Percentiles rank a stretch among this genome's conserved stretches.
phyloP scores from a whole-genome alignment of 257 asterid species.

The Scutellaria barbata region DNA sequence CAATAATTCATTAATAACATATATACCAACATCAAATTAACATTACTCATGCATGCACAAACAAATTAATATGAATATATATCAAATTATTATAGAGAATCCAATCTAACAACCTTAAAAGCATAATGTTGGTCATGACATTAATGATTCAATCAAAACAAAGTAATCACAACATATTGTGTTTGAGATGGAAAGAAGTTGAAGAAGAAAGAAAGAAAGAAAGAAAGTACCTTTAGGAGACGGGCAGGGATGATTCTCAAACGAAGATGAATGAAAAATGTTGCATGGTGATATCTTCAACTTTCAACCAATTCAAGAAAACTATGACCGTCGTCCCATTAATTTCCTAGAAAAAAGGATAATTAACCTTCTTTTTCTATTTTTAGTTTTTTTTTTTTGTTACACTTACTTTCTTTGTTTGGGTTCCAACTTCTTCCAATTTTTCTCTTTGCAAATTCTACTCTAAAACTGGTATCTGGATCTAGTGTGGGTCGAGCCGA shows the following conservation, averaged over 20 bases:
- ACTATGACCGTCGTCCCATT: slow-evolving; percentile 39
- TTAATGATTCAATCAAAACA: too few species aligned
- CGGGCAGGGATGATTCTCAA: slow-evolving; percentile 62
- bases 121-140: too few species aligned
- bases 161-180: too few species aligned
- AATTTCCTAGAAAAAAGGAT: slow-evolving; percentile 48
- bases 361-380: slow-evolving; percentile 33
- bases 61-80: too few species aligned
- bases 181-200: too few species aligned
- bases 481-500: too few species aligned
- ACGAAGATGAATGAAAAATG: slow-evolving; percentile 38
- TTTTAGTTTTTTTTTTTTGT: slow-evolving; percentile 34
- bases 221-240: slow-evolving; percentile 59
- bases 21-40: background rate
- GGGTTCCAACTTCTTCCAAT: too few species aligned
- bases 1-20: background rate
- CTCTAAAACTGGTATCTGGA: too few species aligned
- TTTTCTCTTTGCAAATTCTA: too few species aligned
- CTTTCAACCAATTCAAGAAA: slow-evolving; percentile 33
- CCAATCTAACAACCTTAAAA: too few species aligned
- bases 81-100: too few species aligned
- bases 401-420: background rate
- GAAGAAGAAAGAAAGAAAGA: slow-evolving; percentile 14
- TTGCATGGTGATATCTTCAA: slow-evolving; percentile 45
- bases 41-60: too few species aligned